Base-by-base conservation (phyloP, 2,329 filamentous ascomycete genomes). In the Metarhizium brunneum region DNA sequence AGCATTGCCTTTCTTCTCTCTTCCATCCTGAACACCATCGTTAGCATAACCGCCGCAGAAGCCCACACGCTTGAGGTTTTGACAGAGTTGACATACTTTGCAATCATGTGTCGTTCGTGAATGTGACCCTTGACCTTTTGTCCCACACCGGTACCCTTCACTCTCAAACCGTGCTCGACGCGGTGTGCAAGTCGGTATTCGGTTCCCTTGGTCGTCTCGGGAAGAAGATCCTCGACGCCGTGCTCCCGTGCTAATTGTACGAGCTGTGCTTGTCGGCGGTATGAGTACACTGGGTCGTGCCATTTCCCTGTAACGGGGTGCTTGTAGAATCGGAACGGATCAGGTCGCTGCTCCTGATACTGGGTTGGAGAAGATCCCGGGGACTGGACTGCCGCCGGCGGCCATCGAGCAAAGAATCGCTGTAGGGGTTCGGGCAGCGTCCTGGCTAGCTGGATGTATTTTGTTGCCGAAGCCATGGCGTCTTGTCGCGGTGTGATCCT, bases 101-200 rank as follows among this genome's bases (percentile, higher is more conserved):
- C 78, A 74, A 88, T 86, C 76, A 96, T 77, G 66, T 87, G 87
- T 69, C 94, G 84, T 79, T 99, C 94, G 84, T 92, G 89, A 64
- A 84, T 80, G 73, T 96, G 92, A 71, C 94, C 94, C 86, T 97
- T 99, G 70, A 96, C 92, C 73, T 81, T 85, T 74, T 96, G 86
- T 56, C 91, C 92, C 62, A 90, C 85, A 78, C 94, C 92, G 1
- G 92, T 97, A 64, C 92, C 92, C 82, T 92, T 92, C 57, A 96
- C 88, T 59, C 86, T 80, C 70, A 96, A 69, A 52, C 92, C 92
- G 61, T 86, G 80, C 76, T 95, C 88, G 57, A 90, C 82, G 56
- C 89, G 78, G 69, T 84, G 82, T 65, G 83, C 79, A 66, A 91
- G 80, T 70, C 79, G 84, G 68, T 82, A 80, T 62, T 85, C 86